Evolutionary conservation across 768 basidiomycete species (phyloP).

Genomic region (Auriscalpium orientale): DNA sequence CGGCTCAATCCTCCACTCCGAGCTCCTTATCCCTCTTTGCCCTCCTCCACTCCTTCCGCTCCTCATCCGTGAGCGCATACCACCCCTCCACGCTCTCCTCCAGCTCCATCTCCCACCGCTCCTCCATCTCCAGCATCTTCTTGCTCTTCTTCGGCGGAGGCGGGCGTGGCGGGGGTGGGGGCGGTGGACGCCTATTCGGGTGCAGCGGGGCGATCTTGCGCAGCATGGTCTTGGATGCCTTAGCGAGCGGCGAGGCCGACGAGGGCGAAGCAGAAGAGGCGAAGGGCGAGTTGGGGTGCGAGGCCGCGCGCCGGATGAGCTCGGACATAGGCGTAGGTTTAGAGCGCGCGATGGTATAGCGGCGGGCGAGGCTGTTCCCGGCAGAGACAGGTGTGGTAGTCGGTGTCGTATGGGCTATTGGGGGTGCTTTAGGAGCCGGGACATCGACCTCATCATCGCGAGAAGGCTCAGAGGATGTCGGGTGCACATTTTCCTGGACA

Average conservation of each 20-base stretch:
- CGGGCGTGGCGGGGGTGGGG: slow-evolving; percentile 61
- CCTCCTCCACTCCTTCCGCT: slow-evolving; percentile 39
- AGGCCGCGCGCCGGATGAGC: slow-evolving; percentile 65
- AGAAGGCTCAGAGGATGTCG: neutral
- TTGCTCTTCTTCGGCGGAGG: slow-evolving; percentile 74
- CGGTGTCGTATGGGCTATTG: too few species aligned
- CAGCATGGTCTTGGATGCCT: slow-evolving; percentile 54
- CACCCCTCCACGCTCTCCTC: slow-evolving; percentile 67
- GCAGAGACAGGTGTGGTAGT: too few species aligned
- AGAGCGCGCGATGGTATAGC: slow-evolving; percentile 10
- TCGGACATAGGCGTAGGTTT: slow-evolving; percentile 65
- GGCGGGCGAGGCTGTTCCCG: neutral
- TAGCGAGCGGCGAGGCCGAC: slow-evolving; percentile 58
- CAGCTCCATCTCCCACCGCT: slow-evolving; percentile 75
- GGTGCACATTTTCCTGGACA: neutral
- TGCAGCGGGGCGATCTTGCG: slow-evolving; percentile 72
- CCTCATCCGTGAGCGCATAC: slow-evolving; percentile 24
- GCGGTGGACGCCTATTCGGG: slow-evolving; percentile 63
- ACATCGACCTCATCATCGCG: neutral
- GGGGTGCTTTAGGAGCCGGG: too few species aligned
- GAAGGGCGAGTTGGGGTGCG: slow-evolving; percentile 58
- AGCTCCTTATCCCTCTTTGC: slow-evolving; percentile 59
- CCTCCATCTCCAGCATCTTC: slow-evolving; percentile 69
- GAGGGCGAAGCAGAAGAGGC: slow-evolving; percentile 22
- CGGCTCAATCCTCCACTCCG: slow-evolving; percentile 28